Base-by-base conservation (phyloP, 495 filamentous ascomycete genomes). In the Penicillium salamii region DNA sequence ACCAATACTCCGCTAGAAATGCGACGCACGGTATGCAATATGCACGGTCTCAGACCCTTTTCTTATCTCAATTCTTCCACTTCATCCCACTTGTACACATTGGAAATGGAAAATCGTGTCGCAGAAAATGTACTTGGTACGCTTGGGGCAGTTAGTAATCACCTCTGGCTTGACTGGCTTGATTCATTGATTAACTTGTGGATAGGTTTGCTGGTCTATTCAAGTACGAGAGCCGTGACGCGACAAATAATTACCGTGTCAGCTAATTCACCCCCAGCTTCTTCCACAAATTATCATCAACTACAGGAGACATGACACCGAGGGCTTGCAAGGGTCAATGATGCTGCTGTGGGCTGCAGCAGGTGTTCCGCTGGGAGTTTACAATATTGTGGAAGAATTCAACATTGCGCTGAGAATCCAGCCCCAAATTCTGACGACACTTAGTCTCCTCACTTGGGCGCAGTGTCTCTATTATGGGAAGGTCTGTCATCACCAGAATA, bases 261-360 rank as follows among this genome's bases (percentile, higher is more conserved):
- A 33, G 14, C 35, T 54, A 50, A 62, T 33, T 28, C 7, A 17
- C 35, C 13, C 8, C 5, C 63, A 87, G 77, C 72, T 87, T 24
- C 68, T 85, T 23, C 83, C 83, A 5, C 83, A 87, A 60, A 82
- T 86, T 42, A 58, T 82, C 18, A 77, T 84, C 54, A 87, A 87
- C 58, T 81, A 83, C 51, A 73, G 76, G 15, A 63, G 82, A 18
- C 79, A 85, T 49, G 65, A 81, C 63, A 81, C 81, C 0, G 70
- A 66, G 28, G 81, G 83, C 9, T 61, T 87, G 0, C 82, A 84
- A 43, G 69, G 72, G 0, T 77, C 80, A 4, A 85, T 87, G 82
- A 85, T 86, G 82, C 68, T 85, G 14, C 65, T 84, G 14, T 87
- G 83, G 83, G 83, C 83, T 5, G 73, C 66, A 31, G 82, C 83